These are phyloP conservation scores for Calendula officinalis DNA, from an alignment of 129 eudicot species.

Conservation along the genomic window DNA sequence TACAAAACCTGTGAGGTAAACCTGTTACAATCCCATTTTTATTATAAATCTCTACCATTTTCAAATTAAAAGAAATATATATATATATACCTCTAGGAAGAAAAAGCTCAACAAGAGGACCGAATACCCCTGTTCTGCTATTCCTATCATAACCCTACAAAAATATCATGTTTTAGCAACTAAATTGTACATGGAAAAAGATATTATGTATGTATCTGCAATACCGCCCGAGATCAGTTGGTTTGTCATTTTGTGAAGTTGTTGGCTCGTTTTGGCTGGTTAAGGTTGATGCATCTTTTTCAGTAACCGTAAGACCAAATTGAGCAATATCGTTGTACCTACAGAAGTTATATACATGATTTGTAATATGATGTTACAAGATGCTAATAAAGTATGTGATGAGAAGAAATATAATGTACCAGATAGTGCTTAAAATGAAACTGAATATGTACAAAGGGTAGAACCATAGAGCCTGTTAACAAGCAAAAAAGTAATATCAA, in stretches of 20 bases:
- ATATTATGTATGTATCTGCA: neutral
- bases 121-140: slow-evolving; percentile 90
- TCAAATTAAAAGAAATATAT: neutral
- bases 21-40: slow-evolving; percentile 51
- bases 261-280: slow-evolving; percentile 44
- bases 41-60: neutral
- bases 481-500: slow-evolving; percentile 26
- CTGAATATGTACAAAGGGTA: slow-evolving; percentile 91
- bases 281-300: slow-evolving; percentile 30
- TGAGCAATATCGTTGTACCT: slow-evolving; percentile 99
- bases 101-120: slow-evolving; percentile 72
- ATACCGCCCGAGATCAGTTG: slow-evolving; percentile 87
- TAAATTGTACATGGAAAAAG: slow-evolving; percentile 6
- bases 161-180: slow-evolving; percentile 10
- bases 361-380: neutral
- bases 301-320: slow-evolving; percentile 71
- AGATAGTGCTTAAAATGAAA: slow-evolving; percentile 78
- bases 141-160: slow-evolving; percentile 85
- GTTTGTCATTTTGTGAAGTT: slow-evolving; percentile 49
- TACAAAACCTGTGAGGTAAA: slow-evolving; percentile 74
- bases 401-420: slow-evolving; percentile 51
- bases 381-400: slow-evolving; percentile 4
- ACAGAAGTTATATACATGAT: slow-evolving; percentile 11
- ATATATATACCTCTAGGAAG: slow-evolving; percentile 72
- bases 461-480: slow-evolving; percentile 82